These are phyloP conservation scores for Salix viminalis DNA, from an alignment of 345 rosid genomes.

Conservation along the genomic window DNA sequence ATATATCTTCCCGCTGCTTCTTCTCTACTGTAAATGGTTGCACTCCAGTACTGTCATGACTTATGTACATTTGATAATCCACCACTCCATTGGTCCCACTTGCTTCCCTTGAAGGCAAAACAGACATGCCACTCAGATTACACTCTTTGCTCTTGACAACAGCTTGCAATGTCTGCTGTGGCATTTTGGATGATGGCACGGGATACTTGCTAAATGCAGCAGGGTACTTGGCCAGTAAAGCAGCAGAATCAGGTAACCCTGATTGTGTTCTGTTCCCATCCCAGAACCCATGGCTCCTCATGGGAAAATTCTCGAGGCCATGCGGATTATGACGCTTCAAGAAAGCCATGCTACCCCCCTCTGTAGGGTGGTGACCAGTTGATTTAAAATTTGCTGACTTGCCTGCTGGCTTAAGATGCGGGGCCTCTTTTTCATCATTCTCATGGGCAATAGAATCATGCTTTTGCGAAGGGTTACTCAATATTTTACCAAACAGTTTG, in stretches of 20 bases:
- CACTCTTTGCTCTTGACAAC: constrained; percentile 29
- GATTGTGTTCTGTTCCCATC: constrained; percentile 78
- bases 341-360: constrained; percentile 27
- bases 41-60: constrained; percentile 32
- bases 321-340: constrained; percentile 38
- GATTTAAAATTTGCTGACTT: constrained; percentile 40
- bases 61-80: constrained; percentile 41
- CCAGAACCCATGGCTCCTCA: constrained; percentile 74
- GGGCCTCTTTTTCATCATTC: constrained; percentile 34
- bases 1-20: constrained; percentile 45
- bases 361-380: constrained; percentile 30
- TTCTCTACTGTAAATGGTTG: constrained; percentile 41
- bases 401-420: constrained; percentile 27
- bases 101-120: constrained; percentile 31
- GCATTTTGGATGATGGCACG: constrained; percentile 29
- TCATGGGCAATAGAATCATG: constrained; percentile 26
- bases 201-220: constrained; percentile 54
- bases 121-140: constrained; percentile 31
- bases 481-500: constrained; percentile 79
- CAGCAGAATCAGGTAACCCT: constrained; percentile 70
- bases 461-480: constrained; percentile 38
- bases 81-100: constrained; percentile 37
- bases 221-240: constrained; percentile 66
- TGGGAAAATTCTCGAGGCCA: constrained; percentile 55
- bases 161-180: constrained; percentile 37